Evolutionary conservation across 352 stramenopile species (phyloP), one percentile per base, ranked within the genome.

Genomic region (Pythium aristosporum): DNA sequence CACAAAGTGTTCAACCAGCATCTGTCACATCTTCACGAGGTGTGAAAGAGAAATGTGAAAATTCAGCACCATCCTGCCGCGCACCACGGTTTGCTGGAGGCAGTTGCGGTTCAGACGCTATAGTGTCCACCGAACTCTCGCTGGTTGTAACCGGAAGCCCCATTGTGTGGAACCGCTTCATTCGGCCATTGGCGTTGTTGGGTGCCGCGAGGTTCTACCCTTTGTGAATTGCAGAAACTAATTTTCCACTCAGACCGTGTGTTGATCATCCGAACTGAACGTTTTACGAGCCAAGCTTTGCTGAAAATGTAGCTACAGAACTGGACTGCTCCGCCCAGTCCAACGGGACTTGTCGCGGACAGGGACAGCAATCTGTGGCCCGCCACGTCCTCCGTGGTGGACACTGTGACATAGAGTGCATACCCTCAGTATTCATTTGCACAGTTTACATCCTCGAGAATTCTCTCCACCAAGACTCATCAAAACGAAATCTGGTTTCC

Each of bases 21-120:
- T 58, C 18, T 48, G 58, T 65, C 58, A 65, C 58, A 58, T 48
- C 44, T 23, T 15, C 21, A 5, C 20, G 44, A 46, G 18, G 32
- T 20, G 43, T 36, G 47, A 65, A 52, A 44, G 25, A 30, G 25
- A 30, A 30, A 30, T 30, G 25, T 36, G 47, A 65, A 52, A 44
- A 50, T 54, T 61, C 55, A 25, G 12, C 55, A 16, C 3, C 18
- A 9, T 30, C 25, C 25, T 30, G 25, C 3, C 25, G 3, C 5
- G 13, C 39, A 46, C 9, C 39, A 46, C 39, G 16, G 39, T 10
- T 7, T 46, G 39, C 39, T 5, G 18, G 18, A 18, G 12, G 39
- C 39, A 46, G 13, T 21, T 46, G 39, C 18, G 39, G 39, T 20
- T 46, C 39, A 20, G 18, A 46, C 21, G 39, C 39, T 4, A n/a